Evolutionary conservation across 2,329 filamentous ascomycete species (phyloP).

Genomic region (Pseudogymnoascus sp.): DNA sequence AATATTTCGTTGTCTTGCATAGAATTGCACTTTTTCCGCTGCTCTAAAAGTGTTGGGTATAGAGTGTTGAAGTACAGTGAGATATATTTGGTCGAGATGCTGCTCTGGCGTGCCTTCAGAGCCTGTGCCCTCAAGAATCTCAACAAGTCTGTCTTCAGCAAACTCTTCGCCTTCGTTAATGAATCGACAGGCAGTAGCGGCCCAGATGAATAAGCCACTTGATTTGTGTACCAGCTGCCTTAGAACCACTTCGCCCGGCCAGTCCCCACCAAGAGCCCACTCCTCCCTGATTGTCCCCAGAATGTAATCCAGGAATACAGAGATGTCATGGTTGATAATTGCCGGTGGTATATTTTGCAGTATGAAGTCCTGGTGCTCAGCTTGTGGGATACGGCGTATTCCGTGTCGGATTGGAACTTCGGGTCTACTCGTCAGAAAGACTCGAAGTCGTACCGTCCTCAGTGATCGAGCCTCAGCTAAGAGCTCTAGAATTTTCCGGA

Average conservation of each 20-base stretch:
- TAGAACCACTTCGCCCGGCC: slow-evolving; percentile 13
- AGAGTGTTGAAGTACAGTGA: too few relatives aligned
- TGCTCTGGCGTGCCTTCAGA: too few relatives aligned
- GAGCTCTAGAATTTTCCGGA: slow-evolving; percentile 20
- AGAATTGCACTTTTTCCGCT: too few relatives aligned
- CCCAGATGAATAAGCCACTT: slow-evolving; percentile 28
- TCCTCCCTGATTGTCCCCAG: slow-evolving; percentile 14
- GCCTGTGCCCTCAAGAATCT: too few relatives aligned
- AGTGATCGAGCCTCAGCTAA: slow-evolving; percentile 15
- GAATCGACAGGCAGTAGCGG: slow-evolving; percentile 24
- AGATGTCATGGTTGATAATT: slow-evolving; percentile 16
- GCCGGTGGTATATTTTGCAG: slow-evolving; percentile 2
- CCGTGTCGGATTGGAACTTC: slow-evolving; percentile 21
- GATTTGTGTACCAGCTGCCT: slow-evolving; percentile 20
- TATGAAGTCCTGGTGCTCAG: background rate
- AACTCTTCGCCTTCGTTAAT: slow-evolving; percentile 15
- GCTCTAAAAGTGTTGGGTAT: too few relatives aligned
- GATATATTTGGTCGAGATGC: too few relatives aligned
- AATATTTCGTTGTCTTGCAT: too few relatives aligned
- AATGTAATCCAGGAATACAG: slow-evolving; percentile 14
- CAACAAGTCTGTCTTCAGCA: too few relatives aligned
- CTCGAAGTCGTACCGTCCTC: slow-evolving; percentile 17
- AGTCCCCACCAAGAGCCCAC: slow-evolving; percentile 8
- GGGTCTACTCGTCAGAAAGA: slow-evolving; percentile 27
- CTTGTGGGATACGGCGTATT: slow-evolving; percentile 6